A percentile compares a stretch with the other conserved stretches of the same genome.
Evolutionary conservation across 768 basidiomycete species (phyloP).

Genomic region (Panaeolus papilionaceus): DNA sequence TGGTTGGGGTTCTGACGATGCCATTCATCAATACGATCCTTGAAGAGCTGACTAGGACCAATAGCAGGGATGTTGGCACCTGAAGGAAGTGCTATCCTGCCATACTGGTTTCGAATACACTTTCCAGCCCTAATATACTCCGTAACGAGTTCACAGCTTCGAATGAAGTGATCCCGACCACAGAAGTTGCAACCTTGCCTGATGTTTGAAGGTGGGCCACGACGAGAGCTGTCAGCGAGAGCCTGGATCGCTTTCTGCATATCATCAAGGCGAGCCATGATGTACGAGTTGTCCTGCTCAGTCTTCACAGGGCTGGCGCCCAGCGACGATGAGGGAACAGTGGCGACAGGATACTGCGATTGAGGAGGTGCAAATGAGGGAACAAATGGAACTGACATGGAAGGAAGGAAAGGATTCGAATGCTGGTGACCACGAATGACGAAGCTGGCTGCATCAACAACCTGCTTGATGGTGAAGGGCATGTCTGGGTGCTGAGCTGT

Average conservation of each 20-base stretch:
- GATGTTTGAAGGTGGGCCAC: too few relatives aligned
- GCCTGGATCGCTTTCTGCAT: too few relatives aligned
- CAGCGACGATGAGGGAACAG: too few relatives aligned
- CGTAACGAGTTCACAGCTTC: constrained; percentile 25
- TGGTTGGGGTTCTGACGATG: constrained; percentile 24
- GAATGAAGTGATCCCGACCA: too few relatives aligned
- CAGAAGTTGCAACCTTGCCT: too few relatives aligned
- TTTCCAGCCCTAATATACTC: constrained; percentile 27
- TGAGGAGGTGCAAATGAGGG: too few relatives aligned
- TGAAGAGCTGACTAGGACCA: constrained; percentile 17
- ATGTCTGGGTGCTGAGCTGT: too few relatives aligned
- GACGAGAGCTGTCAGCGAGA: too few relatives aligned
- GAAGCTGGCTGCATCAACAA: constrained; percentile 28
- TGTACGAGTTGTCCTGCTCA: too few relatives aligned
- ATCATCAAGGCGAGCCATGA: too few relatives aligned
- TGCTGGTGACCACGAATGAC: constrained; percentile 16
- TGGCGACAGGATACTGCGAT: too few relatives aligned
- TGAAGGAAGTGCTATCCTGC: constrained; percentile 30
- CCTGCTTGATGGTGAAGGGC: constrained; percentile 3
- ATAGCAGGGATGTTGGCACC: constrained; percentile 30
- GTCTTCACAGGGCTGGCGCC: too few relatives aligned
- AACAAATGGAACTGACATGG: neutral
- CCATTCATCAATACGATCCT: constrained; percentile 26
- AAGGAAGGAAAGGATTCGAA: neutral
- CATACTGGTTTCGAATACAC: constrained; percentile 29